Evolutionary conservation across 2,329 filamentous ascomycete genomes (phyloP).

Genomic region (Aspergillus oerlinghausenensis): DNA sequence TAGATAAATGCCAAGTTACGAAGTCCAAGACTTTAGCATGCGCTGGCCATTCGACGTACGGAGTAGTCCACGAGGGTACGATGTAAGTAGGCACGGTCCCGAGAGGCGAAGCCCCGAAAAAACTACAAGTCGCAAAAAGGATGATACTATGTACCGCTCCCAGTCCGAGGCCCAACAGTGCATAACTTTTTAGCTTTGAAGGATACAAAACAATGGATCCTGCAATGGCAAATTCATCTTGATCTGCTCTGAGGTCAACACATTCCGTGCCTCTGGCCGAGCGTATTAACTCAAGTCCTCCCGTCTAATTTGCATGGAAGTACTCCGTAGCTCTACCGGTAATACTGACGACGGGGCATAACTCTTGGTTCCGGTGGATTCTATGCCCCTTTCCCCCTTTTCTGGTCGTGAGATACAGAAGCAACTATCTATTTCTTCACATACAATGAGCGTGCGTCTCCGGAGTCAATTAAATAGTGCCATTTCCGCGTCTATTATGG

Average conservation of each 20-base stretch:
- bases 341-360: too few relatives aligned
- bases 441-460: not conserved
- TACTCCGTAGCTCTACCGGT: too few relatives aligned
- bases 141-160: not conserved
- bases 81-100: not conserved
- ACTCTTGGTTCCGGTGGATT: not conserved
- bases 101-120: too few relatives aligned
- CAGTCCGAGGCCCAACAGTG: not conserved
- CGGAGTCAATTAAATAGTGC: not conserved
- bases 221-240: not conserved
- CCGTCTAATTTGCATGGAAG: too few relatives aligned
- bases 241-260: not conserved
- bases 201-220: not conserved
- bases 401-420: not conserved
- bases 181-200: not conserved
- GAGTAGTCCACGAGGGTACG: too few relatives aligned
- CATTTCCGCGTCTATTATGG: not conserved
- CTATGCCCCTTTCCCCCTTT: not conserved
- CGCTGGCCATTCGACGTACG: not conserved
- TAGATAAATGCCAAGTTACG: too few relatives aligned
- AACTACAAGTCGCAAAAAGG: not conserved
- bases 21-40: not conserved
- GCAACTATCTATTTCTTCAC: not conserved
- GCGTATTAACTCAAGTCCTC: too few relatives aligned
- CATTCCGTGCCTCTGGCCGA: too few relatives aligned